phyloP scores from a whole-genome alignment of 2,329 filamentous ascomycete genomes.

The Ophiostoma tasmaniense region DNA sequence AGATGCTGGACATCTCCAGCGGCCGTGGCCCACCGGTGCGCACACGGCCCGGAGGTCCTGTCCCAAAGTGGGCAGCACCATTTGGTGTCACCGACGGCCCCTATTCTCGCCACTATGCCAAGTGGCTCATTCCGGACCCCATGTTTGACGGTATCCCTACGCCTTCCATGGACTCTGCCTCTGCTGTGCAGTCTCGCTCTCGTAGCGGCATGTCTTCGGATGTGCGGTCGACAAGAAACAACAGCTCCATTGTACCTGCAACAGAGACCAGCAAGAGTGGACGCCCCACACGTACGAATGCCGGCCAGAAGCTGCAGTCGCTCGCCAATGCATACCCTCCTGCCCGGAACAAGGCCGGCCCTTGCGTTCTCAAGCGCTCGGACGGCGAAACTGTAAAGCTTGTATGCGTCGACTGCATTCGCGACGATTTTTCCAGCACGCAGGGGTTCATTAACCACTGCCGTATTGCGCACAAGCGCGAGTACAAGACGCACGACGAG shows the following conservation, averaged over 20 bases:
- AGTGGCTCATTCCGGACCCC: conserved; percentile 86
- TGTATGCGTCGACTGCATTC: conserved; percentile 78
- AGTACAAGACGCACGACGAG: conserved; percentile 93
- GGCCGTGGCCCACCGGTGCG: conserved; percentile 66
- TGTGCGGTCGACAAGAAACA: conserved; percentile 72
- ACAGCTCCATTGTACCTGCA: conserved; percentile 32
- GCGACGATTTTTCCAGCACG: conserved; percentile 89
- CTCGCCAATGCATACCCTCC: conserved; percentile 62
- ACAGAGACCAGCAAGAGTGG: conserved; percentile 45
- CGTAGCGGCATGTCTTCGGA: conserved; percentile 46
- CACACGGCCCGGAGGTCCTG: conserved; percentile 50
- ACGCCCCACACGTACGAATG: conserved; percentile 40
- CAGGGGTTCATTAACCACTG: conserved; percentile 99
- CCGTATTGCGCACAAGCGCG: conserved; percentile 85
- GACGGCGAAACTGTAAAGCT: conserved; percentile 84
- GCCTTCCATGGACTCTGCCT: conserved; percentile 20
- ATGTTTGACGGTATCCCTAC: conserved; percentile 64
- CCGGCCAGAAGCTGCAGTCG: conserved; percentile 58
- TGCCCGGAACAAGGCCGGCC: conserved; percentile 72
- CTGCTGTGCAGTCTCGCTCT: conserved; percentile 34
- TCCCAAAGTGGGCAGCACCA: conserved; percentile 71
- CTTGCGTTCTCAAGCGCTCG: conserved; percentile 75
- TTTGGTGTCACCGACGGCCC: conserved; percentile 89
- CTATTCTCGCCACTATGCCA: conserved; percentile 87
- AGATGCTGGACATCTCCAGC: conserved; percentile 61